These are phyloP conservation scores for Blastobotrys mokoenaii DNA, from an alignment of 805 yeast genomes.

Conservation along the genomic window DNA sequence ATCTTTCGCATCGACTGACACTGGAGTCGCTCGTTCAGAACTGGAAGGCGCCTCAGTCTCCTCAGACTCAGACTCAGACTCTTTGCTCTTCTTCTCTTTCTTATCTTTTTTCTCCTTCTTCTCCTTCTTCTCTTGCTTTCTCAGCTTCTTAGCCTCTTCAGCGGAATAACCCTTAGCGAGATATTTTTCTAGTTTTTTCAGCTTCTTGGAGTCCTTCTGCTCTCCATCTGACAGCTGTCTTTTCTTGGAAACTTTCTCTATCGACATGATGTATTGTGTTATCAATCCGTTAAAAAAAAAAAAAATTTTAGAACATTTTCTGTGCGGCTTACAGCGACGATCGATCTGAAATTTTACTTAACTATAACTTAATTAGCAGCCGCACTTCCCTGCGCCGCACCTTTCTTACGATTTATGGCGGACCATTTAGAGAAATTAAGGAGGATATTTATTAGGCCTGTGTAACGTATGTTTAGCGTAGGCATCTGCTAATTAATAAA, in stretches of 20 bases:
- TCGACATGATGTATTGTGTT: neutral
- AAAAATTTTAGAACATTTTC: neutral
- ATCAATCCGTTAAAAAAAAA: constrained; percentile 3
- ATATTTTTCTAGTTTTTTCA: constrained; percentile 12
- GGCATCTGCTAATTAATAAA: too few relatives aligned
- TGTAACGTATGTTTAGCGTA: too few relatives aligned
- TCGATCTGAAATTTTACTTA: too few relatives aligned
- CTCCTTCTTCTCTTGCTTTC: constrained; percentile 30
- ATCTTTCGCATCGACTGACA: constrained; percentile 29
- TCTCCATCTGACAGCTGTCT: constrained; percentile 1
- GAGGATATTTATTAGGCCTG: too few relatives aligned
- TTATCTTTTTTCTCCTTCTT: constrained; percentile 34
- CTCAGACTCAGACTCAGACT: constrained; percentile 11
- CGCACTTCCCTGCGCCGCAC: too few relatives aligned
- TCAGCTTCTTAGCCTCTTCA: constrained; percentile 22
- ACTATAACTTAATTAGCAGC: too few relatives aligned
- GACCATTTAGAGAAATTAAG: too few relatives aligned
- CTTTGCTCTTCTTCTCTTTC: constrained; percentile 19
- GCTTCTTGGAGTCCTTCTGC: constrained; percentile 9
- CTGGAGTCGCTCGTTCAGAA: constrained; percentile 21
- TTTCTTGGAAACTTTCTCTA: neutral
- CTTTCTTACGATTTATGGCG: too few relatives aligned
- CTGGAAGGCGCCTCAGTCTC: constrained; percentile 10
- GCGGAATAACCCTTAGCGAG: constrained; percentile 17
- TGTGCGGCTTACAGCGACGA: too few relatives aligned